phyloP scores from a whole-genome alignment of 2,329 filamentous ascomycete species.

The Penicillium frequentans region DNA sequence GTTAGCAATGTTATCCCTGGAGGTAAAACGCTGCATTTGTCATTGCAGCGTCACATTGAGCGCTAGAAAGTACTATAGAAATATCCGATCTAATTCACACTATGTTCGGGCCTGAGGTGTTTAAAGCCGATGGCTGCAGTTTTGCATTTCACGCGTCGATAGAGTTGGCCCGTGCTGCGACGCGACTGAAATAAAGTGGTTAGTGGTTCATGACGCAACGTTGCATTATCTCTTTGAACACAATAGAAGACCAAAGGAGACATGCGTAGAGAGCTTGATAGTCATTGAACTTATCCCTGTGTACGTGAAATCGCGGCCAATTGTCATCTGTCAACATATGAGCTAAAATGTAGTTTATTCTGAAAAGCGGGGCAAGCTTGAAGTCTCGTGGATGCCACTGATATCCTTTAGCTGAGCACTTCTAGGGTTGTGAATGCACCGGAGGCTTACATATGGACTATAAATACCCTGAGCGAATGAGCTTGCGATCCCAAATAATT shows the following conservation, averaged over 20 bases:
- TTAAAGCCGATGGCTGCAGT: neutral
- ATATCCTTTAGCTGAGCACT: neutral
- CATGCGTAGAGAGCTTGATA: neutral
- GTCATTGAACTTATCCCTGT: neutral
- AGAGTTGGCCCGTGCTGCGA: neutral
- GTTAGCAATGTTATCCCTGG: neutral
- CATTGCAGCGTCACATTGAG: neutral
- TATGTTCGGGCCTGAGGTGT: neutral
- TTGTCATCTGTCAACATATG: neutral
- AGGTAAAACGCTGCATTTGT: neutral
- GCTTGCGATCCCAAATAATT: too few relatives aligned
- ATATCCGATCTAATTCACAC: too few relatives aligned
- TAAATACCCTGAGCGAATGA: too few relatives aligned
- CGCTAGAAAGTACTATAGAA: neutral
- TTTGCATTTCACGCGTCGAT: neutral
- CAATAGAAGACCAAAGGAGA: neutral
- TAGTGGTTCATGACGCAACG: neutral
- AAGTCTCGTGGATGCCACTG: neutral
- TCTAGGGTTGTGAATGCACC: neutral
- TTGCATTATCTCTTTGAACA: neutral
- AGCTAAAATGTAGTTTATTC: neutral
- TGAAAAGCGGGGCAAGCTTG: neutral
- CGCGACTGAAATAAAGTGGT: neutral
- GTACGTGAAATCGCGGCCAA: neutral
- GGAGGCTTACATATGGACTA: neutral